Evolutionary conservation across 768 basidiomycete genomes (phyloP), one percentile per base, ranked within the genome.

Genomic region (Tricholoma matsutake): DNA sequence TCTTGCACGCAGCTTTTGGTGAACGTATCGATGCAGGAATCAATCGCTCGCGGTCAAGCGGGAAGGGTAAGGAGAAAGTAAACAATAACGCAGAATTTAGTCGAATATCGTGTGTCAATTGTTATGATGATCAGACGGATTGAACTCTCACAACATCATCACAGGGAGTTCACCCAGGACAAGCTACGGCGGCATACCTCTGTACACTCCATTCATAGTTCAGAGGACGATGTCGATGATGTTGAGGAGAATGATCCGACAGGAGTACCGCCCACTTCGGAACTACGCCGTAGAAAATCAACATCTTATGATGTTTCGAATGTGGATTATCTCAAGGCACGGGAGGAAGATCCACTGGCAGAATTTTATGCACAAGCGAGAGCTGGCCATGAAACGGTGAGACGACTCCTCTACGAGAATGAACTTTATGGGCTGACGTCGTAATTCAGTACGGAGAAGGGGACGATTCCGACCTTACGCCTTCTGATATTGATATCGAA

Each of bases 301-400:
- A 7, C 52, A 29, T 25, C 31, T 54, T 29, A 6, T 25, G 43
- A 31, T 58, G 54, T 62, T 14, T 58, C 61, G 29, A 10, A 2
- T 32, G 8, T 53, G 51, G 8, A 53, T n/a, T 2, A 32, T 32
- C 49, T 10, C 6, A 60, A 64, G 52, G 5, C 22, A 45, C 10
- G 31, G 61, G 14, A 47, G 13, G 62, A 71, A 29, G 89, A 91
- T 67, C 87, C 89, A 0, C 73, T 91, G 56, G 82, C 82, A 0
- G 81, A 85, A 62, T 89, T 87, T 66, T 91, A 90, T 65, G 78
- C 74, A 3, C 72, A 79, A 64, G 89, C 88, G 2, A 79, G 72
- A 53, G 82, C 78, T 16, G 80, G 83, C 39, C 70, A 65, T 25
- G 81, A 83, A 25, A 75, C 70, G 14, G 85, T 83, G 54, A 62